Percentiles rank a stretch among this genome's conserved stretches.
Conservation (phyloP, 371 early-diverging fungal species). For the Mortierella sp. region DNA sequence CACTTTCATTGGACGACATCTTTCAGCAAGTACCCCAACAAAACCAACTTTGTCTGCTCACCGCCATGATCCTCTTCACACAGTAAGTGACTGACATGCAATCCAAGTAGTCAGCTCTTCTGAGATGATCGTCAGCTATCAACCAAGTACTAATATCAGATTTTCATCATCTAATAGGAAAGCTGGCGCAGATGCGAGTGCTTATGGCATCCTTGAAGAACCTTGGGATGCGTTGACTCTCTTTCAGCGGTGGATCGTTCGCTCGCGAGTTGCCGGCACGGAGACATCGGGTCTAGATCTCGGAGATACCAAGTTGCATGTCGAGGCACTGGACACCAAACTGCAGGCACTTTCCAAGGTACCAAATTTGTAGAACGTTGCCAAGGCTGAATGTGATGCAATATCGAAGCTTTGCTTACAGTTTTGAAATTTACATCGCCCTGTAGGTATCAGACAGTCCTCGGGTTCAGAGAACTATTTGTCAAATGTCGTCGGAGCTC, state of each 20-base stretch:
- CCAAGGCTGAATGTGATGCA: not conserved
- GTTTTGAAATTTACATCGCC: not conserved
- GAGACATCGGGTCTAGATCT: constrained; percentile 45
- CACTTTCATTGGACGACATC: constrained; percentile 46
- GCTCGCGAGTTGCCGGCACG: constrained; percentile 31
- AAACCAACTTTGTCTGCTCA: constrained; percentile 51
- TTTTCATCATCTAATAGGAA: constrained; percentile 19
- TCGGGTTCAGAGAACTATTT: constrained; percentile 17
- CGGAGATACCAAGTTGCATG: constrained; percentile 37
- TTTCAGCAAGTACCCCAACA: constrained; percentile 41
- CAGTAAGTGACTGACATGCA: constrained; percentile 22
- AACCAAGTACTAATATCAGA: not conserved
- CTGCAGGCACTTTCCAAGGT: constrained; percentile 22
- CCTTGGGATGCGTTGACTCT: constrained; percentile 55
- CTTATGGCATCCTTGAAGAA: constrained; percentile 11
- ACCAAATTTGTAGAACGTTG: not conserved
- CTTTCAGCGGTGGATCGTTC: constrained; percentile 55
- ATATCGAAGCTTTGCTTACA: not conserved
- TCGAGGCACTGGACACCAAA: constrained; percentile 30
- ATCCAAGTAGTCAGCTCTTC: not conserved
- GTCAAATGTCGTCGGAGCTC: constrained; percentile 40
- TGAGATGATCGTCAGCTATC: not conserved
- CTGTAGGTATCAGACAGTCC: constrained; percentile 10
- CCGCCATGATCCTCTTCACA: constrained; percentile 39
- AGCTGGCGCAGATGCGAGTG: constrained; percentile 19